Base-by-base conservation (phyloP, 768 basidiomycete genomes). In the Trametes villosa region DNA sequence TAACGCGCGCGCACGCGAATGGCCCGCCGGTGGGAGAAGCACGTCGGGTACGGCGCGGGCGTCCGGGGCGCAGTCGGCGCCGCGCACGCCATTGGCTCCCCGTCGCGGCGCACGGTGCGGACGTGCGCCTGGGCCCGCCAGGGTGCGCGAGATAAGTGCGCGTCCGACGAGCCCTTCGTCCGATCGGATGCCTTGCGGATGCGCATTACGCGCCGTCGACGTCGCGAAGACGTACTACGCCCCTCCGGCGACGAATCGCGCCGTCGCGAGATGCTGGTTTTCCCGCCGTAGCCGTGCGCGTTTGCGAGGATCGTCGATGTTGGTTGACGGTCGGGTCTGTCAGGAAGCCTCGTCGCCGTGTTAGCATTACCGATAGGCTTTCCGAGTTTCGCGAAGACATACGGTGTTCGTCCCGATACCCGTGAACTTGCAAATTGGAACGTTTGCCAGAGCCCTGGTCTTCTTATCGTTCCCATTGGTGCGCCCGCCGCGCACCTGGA, bases 1-100 rank as follows among this genome's bases (percentile, higher is more conserved):
- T 38, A 38, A 38, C 20, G 8, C 44, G 54, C 54, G 45, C 38
- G 24, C 29, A 41, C n/a, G 52, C 18, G 46, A 48, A 56, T 15
- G 40, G 27, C 27, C 9, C 31, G 36, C 30, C 26, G n/a, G 55
- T n/a, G 48, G 49, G 48, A 58, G 48, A 58, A 58, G 57, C 13
- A 18, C 44, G 22, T 34, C 53, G 60, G 41, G 34, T 38, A 33
- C 60, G 42, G 41, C 26, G 48, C 60, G 60, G 53, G 31, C 27
- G 26, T 38, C 58, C 59, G 47, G 46, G 30, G 29, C 31, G 50
- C 50, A 47, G 50, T 40, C 48, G 27, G 50, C 18, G n/a, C n/a
- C 45, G 45, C 27, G 22, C 40, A 42, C 47, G 40, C 53, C n/a
- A 61, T 55, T 61, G 60, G 60, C n/a, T 31, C 47, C 18, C 26